phyloP scores from a whole-genome alignment of 371 early-diverging fungal species.

The Synchytrium microbalum region DNA sequence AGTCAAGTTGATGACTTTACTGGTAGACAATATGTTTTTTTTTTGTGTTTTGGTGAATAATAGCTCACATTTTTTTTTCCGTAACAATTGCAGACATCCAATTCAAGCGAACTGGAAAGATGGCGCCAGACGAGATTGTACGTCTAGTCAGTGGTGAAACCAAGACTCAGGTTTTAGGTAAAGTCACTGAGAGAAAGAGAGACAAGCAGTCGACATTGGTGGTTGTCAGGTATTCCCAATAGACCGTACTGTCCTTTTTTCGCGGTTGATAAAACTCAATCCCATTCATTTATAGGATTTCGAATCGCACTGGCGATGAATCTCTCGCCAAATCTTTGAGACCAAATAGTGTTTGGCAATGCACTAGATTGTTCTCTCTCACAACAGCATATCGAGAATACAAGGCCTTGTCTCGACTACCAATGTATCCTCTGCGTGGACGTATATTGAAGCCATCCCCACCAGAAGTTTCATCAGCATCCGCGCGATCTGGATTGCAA shows the following conservation, averaged over 20 bases:
- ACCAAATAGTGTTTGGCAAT: conserved; percentile 11
- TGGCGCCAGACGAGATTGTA: neutral
- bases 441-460: conserved; percentile 58
- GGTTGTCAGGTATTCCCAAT: neutral
- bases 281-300: neutral
- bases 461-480: conserved; percentile 15
- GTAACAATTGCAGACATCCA: neutral
- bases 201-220: neutral
- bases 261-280: no score
- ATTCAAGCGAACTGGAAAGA: neutral
- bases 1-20: conserved; percentile 65
- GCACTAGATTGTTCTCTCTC: conserved; percentile 33
- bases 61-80: conserved; percentile 19
- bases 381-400: conserved; percentile 83
- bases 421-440: conserved; percentile 49
- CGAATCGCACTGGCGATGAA: neutral
- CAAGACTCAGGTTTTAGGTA: neutral
- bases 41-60: conserved; percentile 6
- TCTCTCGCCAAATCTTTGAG: conserved; percentile 9
- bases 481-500: conserved; percentile 40
- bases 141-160: conserved; percentile 7
- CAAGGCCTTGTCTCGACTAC: conserved; percentile 59
- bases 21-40: conserved; percentile 45
- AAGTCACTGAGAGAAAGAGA: neutral
- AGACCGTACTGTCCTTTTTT: no score